Evolutionary conservation across 768 basidiomycete species (phyloP).

Genomic region (Serendipita indica): DNA sequence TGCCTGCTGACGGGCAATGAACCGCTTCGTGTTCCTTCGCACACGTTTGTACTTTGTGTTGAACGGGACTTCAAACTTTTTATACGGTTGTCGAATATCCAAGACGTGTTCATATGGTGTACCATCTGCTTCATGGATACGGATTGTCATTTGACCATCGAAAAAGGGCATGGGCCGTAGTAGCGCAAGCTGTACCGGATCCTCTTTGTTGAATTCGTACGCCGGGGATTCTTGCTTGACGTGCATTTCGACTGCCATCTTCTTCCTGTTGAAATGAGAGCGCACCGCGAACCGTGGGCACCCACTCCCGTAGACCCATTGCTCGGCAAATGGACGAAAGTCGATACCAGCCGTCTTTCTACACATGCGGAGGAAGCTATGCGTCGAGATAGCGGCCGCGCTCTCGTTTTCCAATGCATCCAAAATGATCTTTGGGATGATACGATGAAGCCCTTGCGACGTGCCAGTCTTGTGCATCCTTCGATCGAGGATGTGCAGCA

Average conservation of each 20-base stretch:
- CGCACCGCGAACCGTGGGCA: constrained; percentile 83
- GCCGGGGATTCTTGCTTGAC: constrained; percentile 85
- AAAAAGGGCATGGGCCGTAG: constrained; percentile 82
- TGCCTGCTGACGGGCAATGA: constrained; percentile 80
- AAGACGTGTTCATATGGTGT: constrained; percentile 98
- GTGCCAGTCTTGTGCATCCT: constrained; percentile 90
- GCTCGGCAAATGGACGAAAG: constrained; percentile 82
- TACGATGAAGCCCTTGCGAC: constrained; percentile 82
- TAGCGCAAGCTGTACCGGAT: constrained; percentile 47
- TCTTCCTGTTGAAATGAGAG: constrained; percentile 90
- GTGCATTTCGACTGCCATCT: constrained; percentile 93
- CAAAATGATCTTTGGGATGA: constrained; percentile 87
- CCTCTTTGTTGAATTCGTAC: constrained; percentile 45
- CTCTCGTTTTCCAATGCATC: constrained; percentile 88
- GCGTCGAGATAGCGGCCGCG: constrained; percentile 67
- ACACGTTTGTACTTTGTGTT: constrained; percentile 97
- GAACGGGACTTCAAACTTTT: constrained; percentile 95
- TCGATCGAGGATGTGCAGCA: constrained; percentile 89
- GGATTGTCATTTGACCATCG: constrained; percentile 97
- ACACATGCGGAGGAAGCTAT: constrained; percentile 79
- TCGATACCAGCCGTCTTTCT: constrained; percentile 90
- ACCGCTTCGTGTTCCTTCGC: constrained; percentile 91
- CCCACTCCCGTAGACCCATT: constrained; percentile 97
- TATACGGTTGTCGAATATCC: constrained; percentile 72
- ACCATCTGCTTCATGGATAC: constrained; percentile 97